Conservation (phyloP, 176 grass and related monocot genomes). For the Musa schizocarpa region DNA sequence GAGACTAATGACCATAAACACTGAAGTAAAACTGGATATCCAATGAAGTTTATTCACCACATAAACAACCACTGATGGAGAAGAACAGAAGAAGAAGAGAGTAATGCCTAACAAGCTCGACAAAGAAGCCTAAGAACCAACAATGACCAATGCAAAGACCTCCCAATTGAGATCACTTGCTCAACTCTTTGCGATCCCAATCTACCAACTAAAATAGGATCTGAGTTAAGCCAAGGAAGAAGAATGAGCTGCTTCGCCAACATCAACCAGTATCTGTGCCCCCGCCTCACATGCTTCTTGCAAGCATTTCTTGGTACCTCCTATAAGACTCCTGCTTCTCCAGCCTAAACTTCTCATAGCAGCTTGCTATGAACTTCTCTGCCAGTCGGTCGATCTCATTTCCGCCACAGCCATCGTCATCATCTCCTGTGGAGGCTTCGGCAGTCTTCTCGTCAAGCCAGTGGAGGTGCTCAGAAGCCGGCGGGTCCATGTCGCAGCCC, state of each 20-base stretch:
- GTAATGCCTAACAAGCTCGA: no score
- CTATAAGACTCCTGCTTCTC: conserved; percentile 95
- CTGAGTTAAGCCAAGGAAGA: neutral
- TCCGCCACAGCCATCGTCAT: neutral
- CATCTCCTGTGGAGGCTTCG: neutral
- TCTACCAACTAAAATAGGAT: neutral
- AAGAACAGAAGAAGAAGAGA: no score
- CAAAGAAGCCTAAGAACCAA: no score
- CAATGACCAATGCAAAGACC: neutral
- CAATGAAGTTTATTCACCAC: no score
- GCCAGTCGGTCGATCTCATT: conserved; percentile 76
- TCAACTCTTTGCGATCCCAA: neutral
- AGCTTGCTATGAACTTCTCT: conserved; percentile 83
- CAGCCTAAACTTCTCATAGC: conserved; percentile 63
- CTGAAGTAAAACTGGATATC: no score
- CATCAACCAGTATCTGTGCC: neutral
- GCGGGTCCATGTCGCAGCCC: no score
- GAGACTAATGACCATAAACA: no score
- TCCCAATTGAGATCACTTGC: neutral
- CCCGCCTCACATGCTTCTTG: neutral
- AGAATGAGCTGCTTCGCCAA: neutral
- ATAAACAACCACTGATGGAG: no score
- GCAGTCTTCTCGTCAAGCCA: conserved; percentile 28
- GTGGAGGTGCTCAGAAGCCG: conserved; percentile 7
- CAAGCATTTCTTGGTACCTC: conserved; percentile 38